Evolutionary conservation across 768 basidiomycete genomes (phyloP), one percentile per base, ranked within the genome.

Genomic region (Pseudohyphozyma bogoriensis): DNA sequence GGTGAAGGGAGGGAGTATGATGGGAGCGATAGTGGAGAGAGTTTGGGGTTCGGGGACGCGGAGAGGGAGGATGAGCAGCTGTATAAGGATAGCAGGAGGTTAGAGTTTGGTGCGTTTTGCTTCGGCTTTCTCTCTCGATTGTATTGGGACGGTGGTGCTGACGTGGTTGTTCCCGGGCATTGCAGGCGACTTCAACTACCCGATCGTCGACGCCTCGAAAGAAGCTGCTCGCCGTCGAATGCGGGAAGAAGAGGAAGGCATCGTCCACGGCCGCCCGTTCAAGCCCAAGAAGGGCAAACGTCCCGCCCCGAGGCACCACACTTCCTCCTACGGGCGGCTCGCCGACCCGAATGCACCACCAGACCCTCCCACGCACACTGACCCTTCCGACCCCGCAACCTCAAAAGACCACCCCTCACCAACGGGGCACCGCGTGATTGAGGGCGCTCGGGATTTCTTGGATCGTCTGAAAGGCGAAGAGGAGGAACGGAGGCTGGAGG

Each of bases 211-310:
- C 39, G 71, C 71, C 2, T 67, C 64, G 2, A 56, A 63, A 26
- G 68, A 69, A 62, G 71, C 71, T 22, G 87, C 85, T 24, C 76
- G 82, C 62, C 74, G 75, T 35, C 72, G 76, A 49, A 84, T 87
- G 73, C 86, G 87, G 82, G 81, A 83, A 58, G 87, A 89, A 69
- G 90, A 95, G 73, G 87, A 92, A 71, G 79, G 86, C 42, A 84
- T 91, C 37, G 71, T 92, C 65, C 35, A 62, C 52, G 46, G 65
- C 50, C 37, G 51, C 46, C 28, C 51, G 40, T 42, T 31, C 16
- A 39, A 55, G 42, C 51, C 44, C 20, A 42, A 35, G 56, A 39
- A 64, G 69, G 76, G 78, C 74, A 78, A 56, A 79, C 81, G 11
- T 84, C 86, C 71, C 83, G 83, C 37, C 79, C 65, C 62, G 3